phyloP scores from a whole-genome alignment of 108 stramenopile species.

The Fistulifera solaris region DNA sequence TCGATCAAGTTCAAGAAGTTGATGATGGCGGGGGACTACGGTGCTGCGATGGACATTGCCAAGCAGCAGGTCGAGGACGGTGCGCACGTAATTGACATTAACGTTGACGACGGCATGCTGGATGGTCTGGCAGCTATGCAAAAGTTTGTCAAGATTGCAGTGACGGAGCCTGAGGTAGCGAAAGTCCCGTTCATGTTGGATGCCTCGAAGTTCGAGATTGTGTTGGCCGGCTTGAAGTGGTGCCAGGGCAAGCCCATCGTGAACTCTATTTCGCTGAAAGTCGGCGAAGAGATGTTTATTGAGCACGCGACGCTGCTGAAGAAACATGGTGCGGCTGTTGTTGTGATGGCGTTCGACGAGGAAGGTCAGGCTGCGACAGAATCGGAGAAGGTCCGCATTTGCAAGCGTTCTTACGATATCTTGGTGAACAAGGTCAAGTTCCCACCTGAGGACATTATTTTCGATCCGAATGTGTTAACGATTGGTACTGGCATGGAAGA shows the following conservation, averaged over 20 bases:
- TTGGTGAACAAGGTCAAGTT: constrained; percentile 91
- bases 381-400: constrained; percentile 95
- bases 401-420: constrained; percentile 99
- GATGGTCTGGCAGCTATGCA: constrained; percentile 95
- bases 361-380: constrained; percentile 96
- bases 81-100: constrained; percentile 94
- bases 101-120: constrained; percentile 94
- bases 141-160: constrained; percentile 95
- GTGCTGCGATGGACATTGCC: constrained; percentile 91
- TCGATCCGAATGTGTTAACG: constrained; percentile 98
- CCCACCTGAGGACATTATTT: constrained; percentile 99
- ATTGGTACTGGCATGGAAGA: constrained; percentile 99
- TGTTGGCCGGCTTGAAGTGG: constrained; percentile 87
- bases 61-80: constrained; percentile 95
- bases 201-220: constrained; percentile 95
- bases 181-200: constrained; percentile 97
- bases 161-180: constrained; percentile 87
- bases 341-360: constrained; percentile 99
- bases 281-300: constrained; percentile 95
- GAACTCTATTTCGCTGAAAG: constrained; percentile 97
- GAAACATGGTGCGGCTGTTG: constrained; percentile 96
- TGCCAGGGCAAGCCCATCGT: constrained; percentile 95
- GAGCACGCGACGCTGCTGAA: constrained; percentile 91
- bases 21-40: constrained; percentile 89
- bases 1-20: constrained; percentile 89